phyloP scores from a whole-genome alignment of 106 monocot genomes.

The Cymbidium sinense region DNA sequence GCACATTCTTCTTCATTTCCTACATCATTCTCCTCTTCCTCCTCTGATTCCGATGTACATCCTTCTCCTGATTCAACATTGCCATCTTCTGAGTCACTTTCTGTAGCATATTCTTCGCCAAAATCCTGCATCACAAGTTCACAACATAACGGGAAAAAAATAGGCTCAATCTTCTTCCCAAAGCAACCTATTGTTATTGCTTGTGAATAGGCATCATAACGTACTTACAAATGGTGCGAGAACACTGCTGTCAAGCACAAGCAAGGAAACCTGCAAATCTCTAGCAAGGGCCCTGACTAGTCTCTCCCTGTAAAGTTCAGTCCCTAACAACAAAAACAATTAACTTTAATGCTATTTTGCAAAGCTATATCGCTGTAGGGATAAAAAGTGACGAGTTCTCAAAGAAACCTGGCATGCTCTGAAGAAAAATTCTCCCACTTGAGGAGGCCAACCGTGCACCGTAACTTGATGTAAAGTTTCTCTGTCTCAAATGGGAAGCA shows the following conservation, averaged over 20 bases:
- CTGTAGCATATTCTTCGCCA: slow-evolving; percentile 50
- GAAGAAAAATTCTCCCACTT: slow-evolving; percentile 81
- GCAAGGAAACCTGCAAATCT: slow-evolving; percentile 52
- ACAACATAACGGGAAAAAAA: not conserved
- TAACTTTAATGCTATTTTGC: not conserved
- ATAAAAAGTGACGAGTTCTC: not conserved
- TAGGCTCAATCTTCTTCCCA: not conserved
- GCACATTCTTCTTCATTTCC: slow-evolving; percentile 70
- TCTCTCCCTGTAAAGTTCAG: slow-evolving; percentile 70
- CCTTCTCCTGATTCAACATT: slow-evolving; percentile 65
- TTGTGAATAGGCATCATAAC: not conserved
- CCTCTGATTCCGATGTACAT: slow-evolving; percentile 56
- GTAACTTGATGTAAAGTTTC: slow-evolving; percentile 43
- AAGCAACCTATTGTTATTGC: not conserved
- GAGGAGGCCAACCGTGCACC: slow-evolving; percentile 71
- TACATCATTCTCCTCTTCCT: slow-evolving; percentile 50
- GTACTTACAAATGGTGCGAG: slow-evolving; percentile 68
- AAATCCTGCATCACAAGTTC: slow-evolving; percentile 40
- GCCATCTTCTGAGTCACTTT: slow-evolving; percentile 71
- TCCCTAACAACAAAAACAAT: slow-evolving; percentile 44
- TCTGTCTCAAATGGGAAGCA: slow-evolving; percentile 71
- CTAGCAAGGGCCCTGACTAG: slow-evolving; percentile 54
- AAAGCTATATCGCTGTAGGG: not conserved
- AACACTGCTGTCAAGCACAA: slow-evolving; percentile 63
- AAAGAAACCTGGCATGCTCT: slow-evolving; percentile 60